These are phyloP conservation scores for Elaeis oleifera DNA, from an alignment of 202 grass and related monocot genomes.

Conservation along the genomic window DNA sequence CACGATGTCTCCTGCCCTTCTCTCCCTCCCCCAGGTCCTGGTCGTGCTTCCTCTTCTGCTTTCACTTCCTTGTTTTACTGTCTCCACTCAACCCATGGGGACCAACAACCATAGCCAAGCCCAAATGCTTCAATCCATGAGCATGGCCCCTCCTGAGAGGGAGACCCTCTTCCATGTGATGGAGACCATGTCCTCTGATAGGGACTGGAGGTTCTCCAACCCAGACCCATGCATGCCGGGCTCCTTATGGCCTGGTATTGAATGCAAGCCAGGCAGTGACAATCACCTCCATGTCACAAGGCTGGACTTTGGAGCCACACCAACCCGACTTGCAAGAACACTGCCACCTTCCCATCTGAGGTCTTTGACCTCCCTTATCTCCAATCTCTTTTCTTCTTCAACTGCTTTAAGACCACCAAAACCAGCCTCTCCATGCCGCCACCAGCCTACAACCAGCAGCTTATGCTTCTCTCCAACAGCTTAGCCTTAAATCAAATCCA, in stretches of 20 bases:
- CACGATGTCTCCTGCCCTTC: not conserved
- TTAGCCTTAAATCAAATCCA: conserved; percentile 70
- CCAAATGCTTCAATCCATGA: not conserved
- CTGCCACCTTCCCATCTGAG: conserved; percentile 50
- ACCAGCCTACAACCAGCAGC: conserved; percentile 21
- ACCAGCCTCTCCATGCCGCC: conserved; percentile 38
- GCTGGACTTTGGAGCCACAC: conserved; percentile 72
- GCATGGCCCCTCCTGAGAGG: conserved; percentile 50
- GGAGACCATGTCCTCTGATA: conserved; percentile 79
- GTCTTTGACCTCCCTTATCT: conserved; percentile 52
- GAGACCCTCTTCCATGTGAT: conserved; percentile 74
- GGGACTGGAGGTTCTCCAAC: conserved; percentile 69
- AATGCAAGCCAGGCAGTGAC: conserved; percentile 58
- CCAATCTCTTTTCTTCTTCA: conserved; percentile 78
- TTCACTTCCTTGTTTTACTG: conserved; percentile 11
- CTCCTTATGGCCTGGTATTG: conserved; percentile 74
- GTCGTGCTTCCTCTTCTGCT: conserved; percentile 11
- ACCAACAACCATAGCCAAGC: no score
- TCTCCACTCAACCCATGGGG: conserved; percentile 1
- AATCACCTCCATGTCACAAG: conserved; percentile 54
- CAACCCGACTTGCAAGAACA: conserved; percentile 64
- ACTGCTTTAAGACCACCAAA: conserved; percentile 51
- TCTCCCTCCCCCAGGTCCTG: conserved; percentile 11
- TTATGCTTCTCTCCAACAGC: conserved; percentile 58
- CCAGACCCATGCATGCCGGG: conserved; percentile 53